These are phyloP conservation scores for Vickermania ingenoplastis DNA, from an alignment of 208 protist genomes.

Conservation along the genomic window DNA sequence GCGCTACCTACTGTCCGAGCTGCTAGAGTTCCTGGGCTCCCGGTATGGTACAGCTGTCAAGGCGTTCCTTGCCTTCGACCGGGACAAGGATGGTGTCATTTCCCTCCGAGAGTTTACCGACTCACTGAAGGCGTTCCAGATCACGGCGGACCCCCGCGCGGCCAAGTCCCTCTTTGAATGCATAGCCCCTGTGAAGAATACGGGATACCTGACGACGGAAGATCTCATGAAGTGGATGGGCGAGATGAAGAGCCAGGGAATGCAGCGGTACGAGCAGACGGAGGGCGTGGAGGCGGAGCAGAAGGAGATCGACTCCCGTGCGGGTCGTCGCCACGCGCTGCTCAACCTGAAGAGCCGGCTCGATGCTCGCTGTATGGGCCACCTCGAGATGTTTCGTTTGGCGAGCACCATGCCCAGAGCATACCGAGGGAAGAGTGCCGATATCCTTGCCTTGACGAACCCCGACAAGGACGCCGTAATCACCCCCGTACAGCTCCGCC, in stretches of 20 bases:
- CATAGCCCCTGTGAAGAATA: constrained; percentile 33
- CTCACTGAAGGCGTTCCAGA: constrained; percentile 55
- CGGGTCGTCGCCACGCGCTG: constrained; percentile 36
- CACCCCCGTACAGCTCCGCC: constrained; percentile 79
- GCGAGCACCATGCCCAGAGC: constrained; percentile 79
- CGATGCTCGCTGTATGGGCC: constrained; percentile 63
- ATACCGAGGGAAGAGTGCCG: constrained; percentile 42
- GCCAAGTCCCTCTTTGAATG: constrained; percentile 46
- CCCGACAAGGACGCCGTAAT: constrained; percentile 65
- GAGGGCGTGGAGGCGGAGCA: constrained; percentile 25
- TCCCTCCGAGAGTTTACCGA: constrained; percentile 58
- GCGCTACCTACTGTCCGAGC: constrained; percentile 37
- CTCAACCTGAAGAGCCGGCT: constrained; percentile 46
- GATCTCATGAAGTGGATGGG: constrained; percentile 70
- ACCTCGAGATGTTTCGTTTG: constrained; percentile 80
- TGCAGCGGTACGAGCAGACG: background rate
- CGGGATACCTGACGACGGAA: constrained; percentile 53
- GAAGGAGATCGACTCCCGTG: constrained; percentile 30
- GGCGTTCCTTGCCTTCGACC: constrained; percentile 77
- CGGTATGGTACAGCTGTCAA: constrained; percentile 65
- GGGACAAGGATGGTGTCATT: constrained; percentile 75
- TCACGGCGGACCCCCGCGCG: constrained; percentile 49
- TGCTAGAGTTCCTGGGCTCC: constrained; percentile 58
- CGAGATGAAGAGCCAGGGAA: constrained; percentile 16
- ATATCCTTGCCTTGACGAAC: constrained; percentile 70